Conservation (phyloP, 495 filamentous ascomycete species). For the Neurospora sp. region DNA sequence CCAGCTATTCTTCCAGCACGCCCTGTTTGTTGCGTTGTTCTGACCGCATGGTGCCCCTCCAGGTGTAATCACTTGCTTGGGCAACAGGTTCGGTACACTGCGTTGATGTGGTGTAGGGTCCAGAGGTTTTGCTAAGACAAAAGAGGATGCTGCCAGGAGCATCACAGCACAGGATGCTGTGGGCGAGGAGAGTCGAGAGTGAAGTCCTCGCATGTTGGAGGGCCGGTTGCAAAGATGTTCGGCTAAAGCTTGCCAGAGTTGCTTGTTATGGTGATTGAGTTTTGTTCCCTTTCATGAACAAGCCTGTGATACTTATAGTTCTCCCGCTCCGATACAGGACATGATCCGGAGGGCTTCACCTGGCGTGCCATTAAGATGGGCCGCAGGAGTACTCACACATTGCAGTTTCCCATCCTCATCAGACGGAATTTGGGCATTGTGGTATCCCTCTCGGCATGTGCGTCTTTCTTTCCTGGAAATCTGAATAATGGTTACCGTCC, state of each 20-base stretch:
- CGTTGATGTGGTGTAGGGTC: background rate
- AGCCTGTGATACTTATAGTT: background rate
- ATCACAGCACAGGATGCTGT: slow-evolving; percentile 6
- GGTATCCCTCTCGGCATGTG: background rate
- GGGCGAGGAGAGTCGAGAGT: background rate
- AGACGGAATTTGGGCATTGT: background rate
- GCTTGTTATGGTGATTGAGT: background rate
- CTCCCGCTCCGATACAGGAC: background rate
- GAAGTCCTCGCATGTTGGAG: background rate
- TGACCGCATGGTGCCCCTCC: slow-evolving; percentile 20
- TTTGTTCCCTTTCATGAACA: background rate
- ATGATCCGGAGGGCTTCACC: background rate
- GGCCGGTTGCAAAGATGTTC: background rate
- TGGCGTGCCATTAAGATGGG: background rate
- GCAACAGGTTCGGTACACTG: slow-evolving; percentile 3
- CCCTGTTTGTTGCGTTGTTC: slow-evolving; percentile 23
- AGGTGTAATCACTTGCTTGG: slow-evolving; percentile 17
- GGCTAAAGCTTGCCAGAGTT: background rate
- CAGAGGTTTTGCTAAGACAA: background rate
- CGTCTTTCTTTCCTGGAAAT: background rate
- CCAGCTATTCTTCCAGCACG: slow-evolving; percentile 25
- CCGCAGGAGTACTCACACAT: background rate
- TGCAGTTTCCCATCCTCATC: background rate
- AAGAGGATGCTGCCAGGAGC: background rate
- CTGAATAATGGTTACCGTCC: background rate